These are phyloP conservation scores for Fusarium equiseti DNA, from an alignment of 2,329 filamentous ascomycete genomes.

Conservation along the genomic window DNA sequence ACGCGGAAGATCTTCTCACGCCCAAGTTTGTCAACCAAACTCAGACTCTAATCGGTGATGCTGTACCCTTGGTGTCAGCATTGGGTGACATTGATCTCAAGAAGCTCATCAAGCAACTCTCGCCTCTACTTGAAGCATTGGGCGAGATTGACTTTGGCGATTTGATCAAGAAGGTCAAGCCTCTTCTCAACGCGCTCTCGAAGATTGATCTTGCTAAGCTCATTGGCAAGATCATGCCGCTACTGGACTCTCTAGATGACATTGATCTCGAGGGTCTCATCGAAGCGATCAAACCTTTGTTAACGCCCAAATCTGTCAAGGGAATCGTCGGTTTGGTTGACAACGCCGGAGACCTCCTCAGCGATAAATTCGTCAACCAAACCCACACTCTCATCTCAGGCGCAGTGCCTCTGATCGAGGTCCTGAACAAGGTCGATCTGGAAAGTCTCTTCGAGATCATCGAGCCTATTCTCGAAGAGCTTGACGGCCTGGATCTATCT, in stretches of 20 bases:
- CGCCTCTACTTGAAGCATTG: conserved; percentile 51
- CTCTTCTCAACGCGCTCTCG: conserved; percentile 48
- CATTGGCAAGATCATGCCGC: conserved; percentile 48
- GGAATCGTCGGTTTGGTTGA: conserved; percentile 53
- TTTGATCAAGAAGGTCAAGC: conserved; percentile 48
- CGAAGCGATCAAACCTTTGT: conserved; percentile 50
- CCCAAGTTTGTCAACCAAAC: conserved; percentile 50
- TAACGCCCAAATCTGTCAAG: conserved; percentile 52
- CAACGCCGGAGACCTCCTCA: conserved; percentile 56
- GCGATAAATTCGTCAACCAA: conserved; percentile 55
- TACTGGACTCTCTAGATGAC: conserved; percentile 50
- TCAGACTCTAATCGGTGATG: conserved; percentile 50
- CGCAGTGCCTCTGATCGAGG: conserved; percentile 53
- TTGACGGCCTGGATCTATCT: conserved; percentile 52
- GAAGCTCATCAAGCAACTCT: conserved; percentile 49
- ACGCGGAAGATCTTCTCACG: conserved; percentile 53
- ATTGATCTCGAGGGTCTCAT: conserved; percentile 53
- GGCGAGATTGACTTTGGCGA: conserved; percentile 52
- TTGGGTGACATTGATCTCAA: conserved; percentile 53
- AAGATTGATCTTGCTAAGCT: conserved; percentile 50
- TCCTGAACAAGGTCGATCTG: conserved; percentile 54
- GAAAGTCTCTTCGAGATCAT: conserved; percentile 52
- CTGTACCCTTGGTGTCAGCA: conserved; percentile 53
- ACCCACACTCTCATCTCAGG: conserved; percentile 55
- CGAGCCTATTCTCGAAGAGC: conserved; percentile 53